These are phyloP conservation scores for Perkinsela sp. DNA, from an alignment of 208 protist species.

Conservation along the genomic window DNA sequence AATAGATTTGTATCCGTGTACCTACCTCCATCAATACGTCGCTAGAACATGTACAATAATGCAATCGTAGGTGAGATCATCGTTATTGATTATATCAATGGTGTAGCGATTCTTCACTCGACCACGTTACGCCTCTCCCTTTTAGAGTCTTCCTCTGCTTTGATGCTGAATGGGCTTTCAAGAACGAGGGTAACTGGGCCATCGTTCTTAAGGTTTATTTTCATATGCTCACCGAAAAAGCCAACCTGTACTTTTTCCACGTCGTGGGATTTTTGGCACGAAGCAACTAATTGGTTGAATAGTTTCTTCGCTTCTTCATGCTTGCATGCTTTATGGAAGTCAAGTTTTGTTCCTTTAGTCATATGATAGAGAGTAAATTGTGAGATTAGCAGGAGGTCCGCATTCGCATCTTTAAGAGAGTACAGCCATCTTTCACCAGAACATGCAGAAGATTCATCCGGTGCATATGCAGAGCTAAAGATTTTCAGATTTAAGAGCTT, in stretches of 20 bases:
- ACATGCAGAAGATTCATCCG: constrained; percentile 7
- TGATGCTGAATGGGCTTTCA: constrained; percentile 8
- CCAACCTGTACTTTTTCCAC: constrained; percentile 30
- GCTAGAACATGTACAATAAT: too few species aligned
- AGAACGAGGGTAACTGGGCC: constrained; percentile 56
- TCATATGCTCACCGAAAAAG: constrained; percentile 58
- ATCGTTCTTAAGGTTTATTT: constrained; percentile 41
- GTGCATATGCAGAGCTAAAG: constrained; percentile 14
- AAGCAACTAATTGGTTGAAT: constrained; percentile 36
- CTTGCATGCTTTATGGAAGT: constrained; percentile 64
- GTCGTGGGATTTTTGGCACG: constrained; percentile 15
- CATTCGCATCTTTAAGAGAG: constrained; percentile 44
- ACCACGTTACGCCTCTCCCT: too few species aligned
- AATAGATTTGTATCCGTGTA: too few species aligned
- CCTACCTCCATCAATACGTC: too few species aligned
- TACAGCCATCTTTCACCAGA: constrained; percentile 24
- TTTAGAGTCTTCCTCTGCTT: too few species aligned
- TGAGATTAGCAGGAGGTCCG: constrained; percentile 44
- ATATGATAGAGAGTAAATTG: constrained; percentile 65
- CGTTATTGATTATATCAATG: too few species aligned
- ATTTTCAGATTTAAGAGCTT: constrained; percentile 35
- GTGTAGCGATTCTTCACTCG: too few species aligned
- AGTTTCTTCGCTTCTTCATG: constrained; percentile 22
- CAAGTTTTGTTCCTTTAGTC: constrained; percentile 58
- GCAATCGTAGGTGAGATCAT: too few species aligned